These are phyloP conservation scores for Erigeron philadelphicus DNA, from an alignment of 140 eudicot genomes.

Conservation along the genomic window DNA sequence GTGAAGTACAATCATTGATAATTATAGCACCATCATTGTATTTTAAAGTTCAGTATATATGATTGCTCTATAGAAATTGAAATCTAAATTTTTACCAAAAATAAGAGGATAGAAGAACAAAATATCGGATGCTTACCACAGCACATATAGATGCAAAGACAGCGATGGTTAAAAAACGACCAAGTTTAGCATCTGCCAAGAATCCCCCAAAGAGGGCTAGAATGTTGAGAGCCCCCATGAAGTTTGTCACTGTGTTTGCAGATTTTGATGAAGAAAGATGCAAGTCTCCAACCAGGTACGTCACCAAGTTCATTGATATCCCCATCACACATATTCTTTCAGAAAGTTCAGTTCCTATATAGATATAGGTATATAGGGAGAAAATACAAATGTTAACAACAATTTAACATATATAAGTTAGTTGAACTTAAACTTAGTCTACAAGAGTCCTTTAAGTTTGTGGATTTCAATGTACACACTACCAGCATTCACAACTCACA, in stretches of 20 bases:
- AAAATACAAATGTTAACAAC: neutral
- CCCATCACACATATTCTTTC: conserved; percentile 87
- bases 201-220: conserved; percentile 84
- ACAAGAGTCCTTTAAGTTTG: neutral
- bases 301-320: conserved; percentile 75
- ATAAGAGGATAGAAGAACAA: conserved; percentile 6
- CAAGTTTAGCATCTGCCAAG: conserved; percentile 88
- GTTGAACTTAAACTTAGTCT: neutral
- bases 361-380: neutral
- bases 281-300: conserved; percentile 65
- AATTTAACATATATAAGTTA: neutral
- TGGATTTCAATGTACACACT: neutral
- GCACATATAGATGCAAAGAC: conserved; percentile 69
- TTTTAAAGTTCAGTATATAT: neutral
- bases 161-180: conserved; percentile 78
- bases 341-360: conserved; percentile 65
- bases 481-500: conserved; percentile 19
- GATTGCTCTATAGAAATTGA: neutral
- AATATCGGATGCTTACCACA: conserved; percentile 45
- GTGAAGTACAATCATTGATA: conserved; percentile 16
- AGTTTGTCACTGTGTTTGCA: conserved; percentile 86
- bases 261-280: conserved; percentile 83
- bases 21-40: neutral
- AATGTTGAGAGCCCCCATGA: conserved; percentile 90
- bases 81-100: conserved; percentile 7